Evolutionary conservation across 306 rosid genomes (phyloP), one percentile per base, ranked within the genome.

Genomic region (Quercus suber): DNA sequence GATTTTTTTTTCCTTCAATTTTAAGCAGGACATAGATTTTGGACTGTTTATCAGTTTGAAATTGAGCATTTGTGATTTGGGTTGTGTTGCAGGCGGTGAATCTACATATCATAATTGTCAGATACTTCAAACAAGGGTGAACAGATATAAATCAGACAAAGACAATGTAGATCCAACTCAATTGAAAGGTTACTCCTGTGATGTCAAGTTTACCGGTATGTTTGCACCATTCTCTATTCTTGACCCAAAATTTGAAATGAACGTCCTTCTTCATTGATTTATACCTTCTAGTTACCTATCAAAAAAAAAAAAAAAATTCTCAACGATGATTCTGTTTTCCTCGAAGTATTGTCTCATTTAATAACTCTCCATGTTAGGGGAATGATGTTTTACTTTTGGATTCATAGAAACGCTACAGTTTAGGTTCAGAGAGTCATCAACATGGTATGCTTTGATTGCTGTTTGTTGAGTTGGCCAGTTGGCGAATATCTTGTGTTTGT

Each of bases 81-180:
- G 13, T 84, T 78, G 79, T 73, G 37, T 55, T 82, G 82, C 74
- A 95, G 97, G 99, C 20, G 99, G 99, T 72, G 98, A 95, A 79
- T 95, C 98, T 19, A 86, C 80, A 0, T 92, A 78, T 1, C 97
- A 90, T 5, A 93, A 95, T 86, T 93, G 98, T 74, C 98, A 95
- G 82, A 95, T 95, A 90, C 98, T 93, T 78, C 98, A 90, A 80
- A 93, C 96, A 28, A 90, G 99, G 84, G 99, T 93, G 51, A 95
- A 93, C 80, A 89, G 98, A 83, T 88, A 81, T 37, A 95, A 95
- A 75, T 91, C 99, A 30, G 86, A 88, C 83, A 93, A 91, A 85
- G 88, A 82, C 58, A 77, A 79, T n/a, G 73, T 92, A 58, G 99
- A 95, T 78, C 77, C 84, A 28, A 61, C 81, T n/a, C 77, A 82